A percentile compares a stretch with the other conserved stretches of the same genome.
Evolutionary conservation across 73 alveolate species (phyloP).

Genomic region (Tetrahymena thermophila): DNA sequence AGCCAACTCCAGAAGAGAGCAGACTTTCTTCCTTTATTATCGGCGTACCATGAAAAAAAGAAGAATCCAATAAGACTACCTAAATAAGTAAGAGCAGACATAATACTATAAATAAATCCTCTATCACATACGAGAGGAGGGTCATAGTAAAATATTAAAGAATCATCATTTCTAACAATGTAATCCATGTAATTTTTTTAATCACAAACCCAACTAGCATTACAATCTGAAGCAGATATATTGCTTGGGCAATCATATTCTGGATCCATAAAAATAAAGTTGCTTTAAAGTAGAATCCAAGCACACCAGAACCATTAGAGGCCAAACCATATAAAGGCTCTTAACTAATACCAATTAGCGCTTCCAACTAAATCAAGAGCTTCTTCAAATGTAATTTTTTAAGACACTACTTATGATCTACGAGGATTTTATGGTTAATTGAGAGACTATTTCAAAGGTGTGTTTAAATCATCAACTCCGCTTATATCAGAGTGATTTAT

Average conservation of each 20-base stretch:
- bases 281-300: slow-evolving; percentile 29
- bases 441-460: neutral
- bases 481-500: neutral
- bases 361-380: slow-evolving; percentile 30
- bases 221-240: neutral
- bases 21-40: slow-evolving; percentile 30
- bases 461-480: neutral
- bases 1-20: slow-evolving; percentile 17
- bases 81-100: neutral
- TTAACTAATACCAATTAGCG: slow-evolving; percentile 9
- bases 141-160: slow-evolving; percentile 5
- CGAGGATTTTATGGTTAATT: neutral
- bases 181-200: neutral
- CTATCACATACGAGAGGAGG: slow-evolving; percentile 11
- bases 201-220: neutral
- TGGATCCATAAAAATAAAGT: slow-evolving; percentile 6
- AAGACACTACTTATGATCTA: neutral
- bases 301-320: slow-evolving; percentile 22
- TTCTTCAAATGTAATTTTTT: slow-evolving; percentile 26
- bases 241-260: neutral
- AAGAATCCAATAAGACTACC: slow-evolving; percentile 34
- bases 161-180: neutral
- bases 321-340: slow-evolving; percentile 31
- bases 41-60: slow-evolving; percentile 29
- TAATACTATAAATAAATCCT: neutral